These are phyloP conservation scores for Phlyctochytrium planicorne DNA, from an alignment of 192 early-diverging fungal species.

Conservation along the genomic window DNA sequence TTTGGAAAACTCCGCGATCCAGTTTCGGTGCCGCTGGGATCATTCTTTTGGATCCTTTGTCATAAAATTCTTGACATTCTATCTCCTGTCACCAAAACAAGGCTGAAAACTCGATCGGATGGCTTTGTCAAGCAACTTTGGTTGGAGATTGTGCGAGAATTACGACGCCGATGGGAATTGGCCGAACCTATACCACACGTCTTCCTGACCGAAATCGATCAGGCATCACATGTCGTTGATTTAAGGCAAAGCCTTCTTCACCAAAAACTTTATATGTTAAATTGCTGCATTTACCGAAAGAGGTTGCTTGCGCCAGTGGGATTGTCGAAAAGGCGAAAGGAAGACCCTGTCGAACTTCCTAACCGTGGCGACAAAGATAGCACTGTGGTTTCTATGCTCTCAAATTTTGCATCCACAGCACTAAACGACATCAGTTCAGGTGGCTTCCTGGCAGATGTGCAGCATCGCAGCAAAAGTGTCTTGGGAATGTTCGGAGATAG, in stretches of 20 bases:
- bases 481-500: too few relatives aligned
- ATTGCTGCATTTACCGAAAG: conserved; percentile 68
- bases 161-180: background rate
- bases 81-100: background rate
- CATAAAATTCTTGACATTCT: background rate
- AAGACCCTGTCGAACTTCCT: background rate
- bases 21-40: background rate
- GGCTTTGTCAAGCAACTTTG: background rate
- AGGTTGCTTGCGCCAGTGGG: too few relatives aligned
- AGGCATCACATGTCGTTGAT: background rate
- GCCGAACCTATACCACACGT: background rate
- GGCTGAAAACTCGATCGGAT: background rate
- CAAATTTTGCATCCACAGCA: background rate
- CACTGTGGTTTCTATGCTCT: background rate
- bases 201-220: background rate
- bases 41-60: background rate
- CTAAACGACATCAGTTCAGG: background rate
- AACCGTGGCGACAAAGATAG: background rate
- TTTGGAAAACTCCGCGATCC: background rate
- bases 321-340: conserved; percentile 18
- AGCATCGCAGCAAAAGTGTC: too few relatives aligned
- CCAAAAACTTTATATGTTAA: conserved; percentile 81
- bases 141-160: background rate
- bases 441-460: background rate
- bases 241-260: conserved; percentile 17